These are phyloP conservation scores for Alectoria sarmentosa DNA, from an alignment of 495 filamentous ascomycete genomes.

Conservation along the genomic window DNA sequence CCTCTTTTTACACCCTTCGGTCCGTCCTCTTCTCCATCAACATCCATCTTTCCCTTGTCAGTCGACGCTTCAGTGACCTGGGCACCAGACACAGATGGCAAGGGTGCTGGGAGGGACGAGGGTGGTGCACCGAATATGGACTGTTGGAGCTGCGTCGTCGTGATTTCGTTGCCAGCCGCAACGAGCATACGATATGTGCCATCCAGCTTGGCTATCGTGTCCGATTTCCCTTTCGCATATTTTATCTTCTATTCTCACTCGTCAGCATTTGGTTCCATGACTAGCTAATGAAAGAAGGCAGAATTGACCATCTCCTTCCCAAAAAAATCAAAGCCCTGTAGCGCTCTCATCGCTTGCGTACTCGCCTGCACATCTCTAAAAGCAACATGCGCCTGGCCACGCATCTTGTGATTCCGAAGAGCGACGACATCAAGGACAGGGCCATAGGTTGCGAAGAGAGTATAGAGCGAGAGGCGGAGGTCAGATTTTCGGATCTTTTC, in stretches of 20 bases:
- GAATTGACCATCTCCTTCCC: slow-evolving; percentile 75
- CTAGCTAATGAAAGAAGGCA: too few species aligned
- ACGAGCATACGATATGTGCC: slow-evolving; percentile 71
- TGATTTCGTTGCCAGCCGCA: slow-evolving; percentile 40
- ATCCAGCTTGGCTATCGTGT: slow-evolving; percentile 80
- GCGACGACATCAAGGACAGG: slow-evolving; percentile 90
- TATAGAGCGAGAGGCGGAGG: slow-evolving; percentile 76
- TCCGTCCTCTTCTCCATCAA: slow-evolving; percentile 16
- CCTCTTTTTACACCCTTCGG: slow-evolving; percentile 54
- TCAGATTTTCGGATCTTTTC: slow-evolving; percentile 82
- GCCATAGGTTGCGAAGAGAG: slow-evolving; percentile 89
- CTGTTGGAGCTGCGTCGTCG: slow-evolving; percentile 70
- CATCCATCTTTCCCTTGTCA: neutral
- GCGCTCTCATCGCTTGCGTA: slow-evolving; percentile 80
- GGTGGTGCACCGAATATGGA: slow-evolving; percentile 72
- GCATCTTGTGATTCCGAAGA: slow-evolving; percentile 80
- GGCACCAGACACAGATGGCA: slow-evolving; percentile 35
- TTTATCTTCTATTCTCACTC: slow-evolving; percentile 59
- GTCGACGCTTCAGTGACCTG: slow-evolving; percentile 29
- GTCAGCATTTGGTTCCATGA: neutral
- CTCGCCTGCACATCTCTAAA: slow-evolving; percentile 81
- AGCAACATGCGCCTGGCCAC: slow-evolving; percentile 89
- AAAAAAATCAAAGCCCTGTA: slow-evolving; percentile 82
- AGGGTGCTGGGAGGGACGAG: slow-evolving; percentile 35
- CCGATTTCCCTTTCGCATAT: slow-evolving; percentile 81